Conservation (phyloP, 1,284 basidiomycete species). For the Malassezia arunalokei region DNA sequence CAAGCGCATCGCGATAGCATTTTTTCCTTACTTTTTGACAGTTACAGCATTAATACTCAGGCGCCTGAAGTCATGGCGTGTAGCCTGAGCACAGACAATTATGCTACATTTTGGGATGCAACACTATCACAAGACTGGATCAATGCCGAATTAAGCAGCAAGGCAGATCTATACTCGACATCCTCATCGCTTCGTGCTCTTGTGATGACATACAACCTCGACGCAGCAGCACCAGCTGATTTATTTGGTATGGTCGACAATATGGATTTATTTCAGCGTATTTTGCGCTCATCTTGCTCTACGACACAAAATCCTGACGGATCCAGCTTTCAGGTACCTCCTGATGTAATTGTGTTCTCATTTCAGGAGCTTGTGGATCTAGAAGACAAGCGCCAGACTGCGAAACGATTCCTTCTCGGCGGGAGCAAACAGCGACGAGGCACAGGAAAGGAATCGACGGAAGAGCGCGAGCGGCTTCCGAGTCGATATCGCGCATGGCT, state of each 20-base stretch:
- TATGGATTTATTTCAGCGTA: constrained; percentile 25
- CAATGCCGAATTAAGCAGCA: constrained; percentile 63
- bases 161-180: constrained; percentile 64
- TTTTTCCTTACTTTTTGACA: constrained; percentile 58
- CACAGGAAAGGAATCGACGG: constrained; percentile 16
- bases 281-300: constrained; percentile 24
- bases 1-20: constrained; percentile 63
- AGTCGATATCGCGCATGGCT: constrained; percentile 27
- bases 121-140: constrained; percentile 73
- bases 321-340: constrained; percentile 46
- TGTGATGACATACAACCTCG: constrained; percentile 87
- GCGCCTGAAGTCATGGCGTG: constrained; percentile 56
- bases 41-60: constrained; percentile 19
- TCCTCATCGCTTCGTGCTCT: constrained; percentile 67
- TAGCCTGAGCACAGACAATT: constrained; percentile 65
- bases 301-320: constrained; percentile 11
- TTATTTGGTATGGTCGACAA: constrained; percentile 48
- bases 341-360: constrained; percentile 83
- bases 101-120: constrained; percentile 77
- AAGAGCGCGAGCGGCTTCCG: constrained; percentile 4
- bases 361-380: constrained; percentile 93
- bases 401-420: constrained; percentile 47
- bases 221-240: constrained; percentile 68
- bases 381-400: constrained; percentile 76
- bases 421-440: constrained; percentile 15